phyloP scores from a whole-genome alignment of 176 grass and related monocot species.

The Coix lacrymajobi region DNA sequence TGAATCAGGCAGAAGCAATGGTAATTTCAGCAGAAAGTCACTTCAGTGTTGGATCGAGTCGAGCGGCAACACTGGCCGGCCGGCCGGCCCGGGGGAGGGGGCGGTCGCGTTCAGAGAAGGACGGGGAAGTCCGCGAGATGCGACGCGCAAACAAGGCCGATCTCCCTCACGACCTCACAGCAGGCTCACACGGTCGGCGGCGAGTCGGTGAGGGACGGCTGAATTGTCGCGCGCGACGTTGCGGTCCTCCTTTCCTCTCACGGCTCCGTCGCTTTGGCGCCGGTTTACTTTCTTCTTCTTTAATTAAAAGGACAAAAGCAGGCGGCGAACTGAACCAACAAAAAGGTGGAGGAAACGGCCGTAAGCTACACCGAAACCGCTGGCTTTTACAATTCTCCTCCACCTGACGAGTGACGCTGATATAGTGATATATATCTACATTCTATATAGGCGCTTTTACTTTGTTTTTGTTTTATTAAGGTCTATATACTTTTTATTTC shows the following conservation, averaged over 20 bases:
- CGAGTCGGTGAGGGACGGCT: not conserved
- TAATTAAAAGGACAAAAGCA: not conserved
- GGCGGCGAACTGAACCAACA: not conserved
- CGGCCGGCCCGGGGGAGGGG: not conserved
- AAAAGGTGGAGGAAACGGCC: not conserved
- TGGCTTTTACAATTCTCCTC: not conserved
- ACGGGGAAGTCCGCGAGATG: not conserved
- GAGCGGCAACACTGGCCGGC: not conserved
- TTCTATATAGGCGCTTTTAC: not conserved
- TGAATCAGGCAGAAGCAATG: not conserved
- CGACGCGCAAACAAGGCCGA: not conserved
- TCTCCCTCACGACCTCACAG: not conserved
- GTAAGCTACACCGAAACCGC: not conserved
- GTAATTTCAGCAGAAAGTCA: not conserved
- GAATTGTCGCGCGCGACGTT: not conserved
- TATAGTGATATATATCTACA: not conserved
- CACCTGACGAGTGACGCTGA: too few species aligned
- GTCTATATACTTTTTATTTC: not conserved
- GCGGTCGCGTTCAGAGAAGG: not conserved
- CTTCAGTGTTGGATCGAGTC: not conserved
- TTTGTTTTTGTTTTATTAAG: not conserved
- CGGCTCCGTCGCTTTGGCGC: constrained; percentile 12
- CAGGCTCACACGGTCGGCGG: not conserved
- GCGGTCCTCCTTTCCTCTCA: not conserved
- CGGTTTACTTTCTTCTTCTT: constrained; percentile 7